Evolutionary conservation across 2,329 filamentous ascomycete species (phyloP), one percentile per base, ranked within the genome.

Genomic region (Colletotrichum spaethianum): DNA sequence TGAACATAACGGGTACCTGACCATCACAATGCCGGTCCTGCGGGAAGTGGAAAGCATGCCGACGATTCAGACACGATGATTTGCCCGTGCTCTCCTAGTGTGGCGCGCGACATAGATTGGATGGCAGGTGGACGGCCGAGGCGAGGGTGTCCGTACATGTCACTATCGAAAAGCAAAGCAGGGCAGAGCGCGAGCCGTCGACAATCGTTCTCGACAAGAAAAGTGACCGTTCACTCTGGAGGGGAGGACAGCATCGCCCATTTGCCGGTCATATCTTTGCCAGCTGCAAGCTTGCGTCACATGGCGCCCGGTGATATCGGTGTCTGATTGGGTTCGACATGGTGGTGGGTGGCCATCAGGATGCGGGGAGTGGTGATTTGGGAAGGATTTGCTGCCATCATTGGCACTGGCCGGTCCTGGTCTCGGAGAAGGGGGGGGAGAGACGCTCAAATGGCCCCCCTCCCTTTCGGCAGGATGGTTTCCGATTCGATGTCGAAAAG

Each of bases 231-330:
- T 40, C 18, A 60, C 38, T 42, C n/a, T 60, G 56, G 48, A 18
- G 48, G 23, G 42, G 18, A 20, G 42, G 6, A 16, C n/a, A 26
- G 59, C 31, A n/a, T 53, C 5, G 50, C 50, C 50, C 57, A 46
- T 33, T 61, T 3, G 31, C 42, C n/a, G 23, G 52, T 36, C 44
- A 16, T 46, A 57, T 26, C 50, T 60, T 61, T 59, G 38, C 53
- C 40, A 61, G 66, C 57, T 70, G 70, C 60, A 64, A 72, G 70
- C 52, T 70, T 59, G 70, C 67, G 67, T 73, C 67, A 73, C 67
- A 71, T 73, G 70, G 70, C 67, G 61, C 26, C 67, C 67, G 60
- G 67, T 48, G 31, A 48, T 70, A 46, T 55, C 48, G 67, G 6
- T 14, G 38, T 44, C 60, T 73, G 70, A 73, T 73, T 73, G 70